Conservation (phyloP, 306 rosid genomes). For the Quercus engelmannii region DNA sequence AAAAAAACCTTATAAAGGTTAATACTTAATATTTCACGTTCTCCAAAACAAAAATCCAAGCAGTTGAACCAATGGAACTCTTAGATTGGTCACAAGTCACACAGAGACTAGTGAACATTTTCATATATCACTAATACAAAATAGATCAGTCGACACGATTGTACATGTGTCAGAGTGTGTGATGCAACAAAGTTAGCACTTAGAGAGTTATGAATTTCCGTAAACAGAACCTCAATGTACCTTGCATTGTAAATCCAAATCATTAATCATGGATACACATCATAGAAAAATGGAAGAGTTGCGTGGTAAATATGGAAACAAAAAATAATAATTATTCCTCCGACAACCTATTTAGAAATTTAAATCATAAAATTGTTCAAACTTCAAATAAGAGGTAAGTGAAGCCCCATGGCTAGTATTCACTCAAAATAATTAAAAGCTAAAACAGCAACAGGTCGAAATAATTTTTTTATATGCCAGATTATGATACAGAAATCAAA, state of each 20-base stretch:
- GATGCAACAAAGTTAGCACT: background rate
- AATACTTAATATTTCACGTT: background rate
- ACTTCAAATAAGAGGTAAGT: background rate
- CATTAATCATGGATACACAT: background rate
- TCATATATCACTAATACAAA: constrained; percentile 4
- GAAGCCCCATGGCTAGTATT: background rate
- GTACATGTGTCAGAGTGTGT: background rate
- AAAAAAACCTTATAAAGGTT: background rate
- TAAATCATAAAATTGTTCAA: background rate
- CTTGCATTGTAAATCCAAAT: background rate
- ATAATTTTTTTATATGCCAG: background rate
- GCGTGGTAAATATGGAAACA: background rate
- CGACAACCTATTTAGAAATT: background rate
- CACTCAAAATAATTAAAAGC: background rate
- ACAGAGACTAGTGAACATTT: constrained; percentile 2
- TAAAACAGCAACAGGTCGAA: background rate
- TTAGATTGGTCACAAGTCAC: background rate
- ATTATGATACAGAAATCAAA: background rate
- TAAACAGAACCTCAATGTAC: background rate
- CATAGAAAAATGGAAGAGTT: background rate
- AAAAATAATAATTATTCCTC: background rate
- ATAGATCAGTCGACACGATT: background rate
- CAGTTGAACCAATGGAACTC: background rate
- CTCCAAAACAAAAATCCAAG: constrained; percentile 1
- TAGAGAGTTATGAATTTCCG: background rate